Base-by-base conservation (phyloP, 345 rosid species). In the Bruguiera parviflora region DNA sequence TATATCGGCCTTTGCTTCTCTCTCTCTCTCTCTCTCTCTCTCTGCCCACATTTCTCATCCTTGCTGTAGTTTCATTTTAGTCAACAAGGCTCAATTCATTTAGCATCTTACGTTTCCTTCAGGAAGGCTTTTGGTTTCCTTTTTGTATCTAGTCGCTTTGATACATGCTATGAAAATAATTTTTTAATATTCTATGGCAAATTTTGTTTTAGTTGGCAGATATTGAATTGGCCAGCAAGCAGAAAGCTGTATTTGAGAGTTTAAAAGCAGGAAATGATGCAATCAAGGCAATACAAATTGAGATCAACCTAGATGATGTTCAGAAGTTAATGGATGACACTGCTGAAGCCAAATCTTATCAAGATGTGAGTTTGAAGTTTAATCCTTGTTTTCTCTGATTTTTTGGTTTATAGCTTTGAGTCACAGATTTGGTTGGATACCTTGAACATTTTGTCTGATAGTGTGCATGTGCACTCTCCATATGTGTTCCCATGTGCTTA, bases 271-370 rank as follows among this genome's bases (percentile, higher is more conserved):
- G 97, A 61, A 90, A 65, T 10, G 80, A 78, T 72, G 96, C 96
- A 16, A 87, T 95, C 46, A 95, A 89, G 84, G 96, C 92, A 24
- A 84, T 94, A 61, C 97, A 91, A 83, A 84, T 92, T 47, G 97
- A 91, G 83, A 81, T 94, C 77, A 88, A 88, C 73, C 68, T 91
- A 61, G 96, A 91, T 25, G 98, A 94, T 79, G 96, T 91, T 77
- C 96, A 91, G 53, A 94, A 89, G 81, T 84, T 94, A 46, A 88
- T 94, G 98, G 98, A 94, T 76, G 97, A 94, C 72, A 87, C 88
- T 55, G 96, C 78, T 8, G 97, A 94, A 78, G 98, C 98, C 65
- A 89, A 84, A 70, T 97, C 93, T 75, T 94, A 89, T 74, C 97
- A 94, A 84, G 98, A 91, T 73, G 98, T 94, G 79, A 87, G 95